phyloP scores from a whole-genome alignment of 805 yeast genomes.

The Starmerella riodocensis region DNA sequence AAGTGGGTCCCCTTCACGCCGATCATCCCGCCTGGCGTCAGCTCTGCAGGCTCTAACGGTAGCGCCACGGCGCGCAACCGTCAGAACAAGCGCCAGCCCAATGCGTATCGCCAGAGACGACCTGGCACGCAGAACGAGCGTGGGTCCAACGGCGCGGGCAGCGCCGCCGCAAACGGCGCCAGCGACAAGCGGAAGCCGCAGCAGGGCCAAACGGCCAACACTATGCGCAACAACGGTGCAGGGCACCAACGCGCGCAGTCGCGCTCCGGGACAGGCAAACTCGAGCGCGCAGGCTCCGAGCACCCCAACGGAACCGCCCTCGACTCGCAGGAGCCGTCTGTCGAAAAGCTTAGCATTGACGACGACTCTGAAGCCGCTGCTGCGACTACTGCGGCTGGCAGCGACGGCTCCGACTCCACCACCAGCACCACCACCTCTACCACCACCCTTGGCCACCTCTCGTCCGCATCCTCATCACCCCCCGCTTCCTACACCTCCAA shows the following conservation, averaged over 20 bases:
- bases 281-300: neutral
- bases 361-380: neutral
- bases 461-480: too few species aligned
- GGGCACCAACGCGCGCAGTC: slow-evolving; percentile 14
- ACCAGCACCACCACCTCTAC: too few species aligned
- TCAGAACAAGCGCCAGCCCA: slow-evolving; percentile 7
- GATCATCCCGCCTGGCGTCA: slow-evolving; percentile 13
- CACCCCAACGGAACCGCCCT: too few species aligned
- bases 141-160: neutral
- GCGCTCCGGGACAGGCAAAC: neutral
- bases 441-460: too few species aligned
- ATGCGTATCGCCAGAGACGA: slow-evolving; percentile 4
- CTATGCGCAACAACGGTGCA: slow-evolving; percentile 2
- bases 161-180: slow-evolving; percentile 1
- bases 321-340: neutral
- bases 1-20: slow-evolving; percentile 31
- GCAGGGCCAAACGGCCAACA: slow-evolving; percentile 3
- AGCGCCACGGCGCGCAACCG: slow-evolving; percentile 3
- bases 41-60: neutral
- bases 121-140: neutral
- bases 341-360: neutral
- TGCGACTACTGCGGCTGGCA: neutral
- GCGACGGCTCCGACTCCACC: too few species aligned
- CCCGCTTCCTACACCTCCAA: too few species aligned
- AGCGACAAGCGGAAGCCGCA: slow-evolving; percentile 9